These are phyloP conservation scores for Cladophialophora carrionii DNA, from an alignment of 2,329 filamentous ascomycete species.

Conservation along the genomic window DNA sequence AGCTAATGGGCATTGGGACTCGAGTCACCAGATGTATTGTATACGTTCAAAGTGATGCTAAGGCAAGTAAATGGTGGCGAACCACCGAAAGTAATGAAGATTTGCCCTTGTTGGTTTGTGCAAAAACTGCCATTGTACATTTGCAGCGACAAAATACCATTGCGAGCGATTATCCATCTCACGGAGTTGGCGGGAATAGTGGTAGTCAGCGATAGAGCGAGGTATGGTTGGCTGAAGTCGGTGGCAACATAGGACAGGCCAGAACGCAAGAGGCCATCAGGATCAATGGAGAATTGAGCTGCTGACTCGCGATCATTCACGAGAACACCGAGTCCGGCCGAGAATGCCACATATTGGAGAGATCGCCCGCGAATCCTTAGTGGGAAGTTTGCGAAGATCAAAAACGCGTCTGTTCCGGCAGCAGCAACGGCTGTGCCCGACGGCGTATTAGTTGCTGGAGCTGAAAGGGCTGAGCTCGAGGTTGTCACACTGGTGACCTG, in stretches of 20 bases:
- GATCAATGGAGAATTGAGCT: conserved; percentile 26
- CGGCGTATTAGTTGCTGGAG: not conserved
- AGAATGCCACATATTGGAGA: conserved; percentile 29
- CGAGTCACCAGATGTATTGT: not conserved
- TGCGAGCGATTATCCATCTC: conserved; percentile 9
- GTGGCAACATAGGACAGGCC: conserved; percentile 23
- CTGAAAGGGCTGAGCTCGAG: not conserved
- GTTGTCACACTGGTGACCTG: not conserved
- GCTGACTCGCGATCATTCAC: conserved; percentile 20
- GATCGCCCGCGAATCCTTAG: conserved; percentile 30
- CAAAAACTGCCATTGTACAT: conserved; percentile 18
- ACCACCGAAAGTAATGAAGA: conserved; percentile 21
- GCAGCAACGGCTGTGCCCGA: not conserved
- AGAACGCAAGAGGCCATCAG: conserved; percentile 19
- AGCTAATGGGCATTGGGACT: not conserved
- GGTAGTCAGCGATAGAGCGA: conserved; percentile 22
- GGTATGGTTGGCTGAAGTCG: conserved; percentile 24
- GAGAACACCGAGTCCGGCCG: conserved; percentile 19
- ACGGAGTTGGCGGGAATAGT: not conserved
- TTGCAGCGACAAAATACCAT: conserved; percentile 11
- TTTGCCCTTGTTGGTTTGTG: conserved; percentile 9
- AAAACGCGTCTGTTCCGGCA: conserved; percentile 10
- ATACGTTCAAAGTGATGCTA: conserved; percentile 4
- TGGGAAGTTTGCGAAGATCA: conserved; percentile 16
- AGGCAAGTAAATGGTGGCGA: conserved; percentile 22